A percentile compares a stretch with the other conserved stretches of the same genome.
Conservation (phyloP, 495 filamentous ascomycete genomes). For the Xeromyces bisporus region DNA sequence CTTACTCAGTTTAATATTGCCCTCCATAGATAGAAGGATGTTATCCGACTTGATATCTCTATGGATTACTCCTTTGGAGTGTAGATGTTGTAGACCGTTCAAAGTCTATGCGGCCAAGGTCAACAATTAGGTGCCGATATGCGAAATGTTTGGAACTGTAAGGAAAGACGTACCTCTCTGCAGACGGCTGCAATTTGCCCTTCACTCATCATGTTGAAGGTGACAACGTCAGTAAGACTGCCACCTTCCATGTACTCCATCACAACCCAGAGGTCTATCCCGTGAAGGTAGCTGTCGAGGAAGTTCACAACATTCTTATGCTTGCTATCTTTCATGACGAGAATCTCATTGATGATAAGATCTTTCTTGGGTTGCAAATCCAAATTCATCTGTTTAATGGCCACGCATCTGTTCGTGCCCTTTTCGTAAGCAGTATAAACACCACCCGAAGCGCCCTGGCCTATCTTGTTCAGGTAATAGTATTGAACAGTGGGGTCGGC, state of each 20-base stretch:
- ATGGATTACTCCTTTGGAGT: constrained; percentile 96
- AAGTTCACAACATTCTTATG: constrained; percentile 99
- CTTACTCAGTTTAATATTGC: constrained; percentile 95
- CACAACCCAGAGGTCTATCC: constrained; percentile 88
- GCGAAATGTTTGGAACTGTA: not conserved
- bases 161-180: constrained; percentile 45
- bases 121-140: not conserved
- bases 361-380: constrained; percentile 98
- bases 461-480: constrained; percentile 81
- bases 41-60: constrained; percentile 99
- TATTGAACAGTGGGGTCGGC: constrained; percentile 81
- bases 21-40: constrained; percentile 84
- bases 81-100: constrained; percentile 81
- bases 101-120: constrained; percentile 38
- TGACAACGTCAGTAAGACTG: constrained; percentile 93
- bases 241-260: constrained; percentile 99
- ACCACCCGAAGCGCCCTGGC: constrained; percentile 91
- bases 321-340: constrained; percentile 98
- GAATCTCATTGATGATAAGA: constrained; percentile 94
- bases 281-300: constrained; percentile 83
- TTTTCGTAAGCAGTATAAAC: constrained; percentile 85
- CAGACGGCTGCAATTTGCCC: constrained; percentile 93
- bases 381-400: constrained; percentile 99
- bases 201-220: constrained; percentile 97
- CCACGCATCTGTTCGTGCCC: constrained; percentile 70